These are phyloP conservation scores for Pleurostoma richardsiae DNA, from an alignment of 2,329 filamentous ascomycete species.

Conservation along the genomic window DNA sequence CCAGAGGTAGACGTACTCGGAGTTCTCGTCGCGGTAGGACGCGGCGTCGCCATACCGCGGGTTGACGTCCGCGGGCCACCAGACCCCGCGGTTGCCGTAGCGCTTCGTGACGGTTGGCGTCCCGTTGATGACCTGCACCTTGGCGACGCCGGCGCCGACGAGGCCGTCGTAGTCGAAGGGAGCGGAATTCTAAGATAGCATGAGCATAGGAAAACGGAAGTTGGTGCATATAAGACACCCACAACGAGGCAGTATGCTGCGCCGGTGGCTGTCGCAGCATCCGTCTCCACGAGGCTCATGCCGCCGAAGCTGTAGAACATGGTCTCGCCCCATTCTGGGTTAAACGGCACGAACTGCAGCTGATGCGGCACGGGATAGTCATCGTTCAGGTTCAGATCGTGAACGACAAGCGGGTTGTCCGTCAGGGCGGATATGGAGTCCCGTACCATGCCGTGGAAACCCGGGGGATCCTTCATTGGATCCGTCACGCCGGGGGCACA, in stretches of 20 bases:
- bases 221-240: constrained; percentile 6
- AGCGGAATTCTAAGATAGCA: background rate
- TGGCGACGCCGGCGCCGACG: constrained; percentile 28
- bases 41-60: constrained; percentile 31
- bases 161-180: constrained; percentile 22
- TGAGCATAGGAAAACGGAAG: background rate
- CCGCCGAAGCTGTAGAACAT: constrained; percentile 29
- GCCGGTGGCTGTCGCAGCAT: constrained; percentile 16
- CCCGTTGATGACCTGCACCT: constrained; percentile 23
- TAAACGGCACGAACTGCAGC: constrained; percentile 28
- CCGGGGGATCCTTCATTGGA: constrained; percentile 17
- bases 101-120: constrained; percentile 28
- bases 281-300: constrained; percentile 29
- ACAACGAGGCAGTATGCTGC: constrained; percentile 31
- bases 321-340: constrained; percentile 28
- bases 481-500: constrained; percentile 25
- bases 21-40: constrained; percentile 28
- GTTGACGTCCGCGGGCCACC: constrained; percentile 25
- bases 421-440: constrained; percentile 28
- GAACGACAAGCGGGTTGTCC: constrained; percentile 25
- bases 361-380: constrained; percentile 23
- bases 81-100: constrained; percentile 22
- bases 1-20: constrained; percentile 30
- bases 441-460: constrained; percentile 34
- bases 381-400: constrained; percentile 27